Conservation (phyloP, 495 filamentous ascomycete species). For the Aspergillus hancockii region DNA sequence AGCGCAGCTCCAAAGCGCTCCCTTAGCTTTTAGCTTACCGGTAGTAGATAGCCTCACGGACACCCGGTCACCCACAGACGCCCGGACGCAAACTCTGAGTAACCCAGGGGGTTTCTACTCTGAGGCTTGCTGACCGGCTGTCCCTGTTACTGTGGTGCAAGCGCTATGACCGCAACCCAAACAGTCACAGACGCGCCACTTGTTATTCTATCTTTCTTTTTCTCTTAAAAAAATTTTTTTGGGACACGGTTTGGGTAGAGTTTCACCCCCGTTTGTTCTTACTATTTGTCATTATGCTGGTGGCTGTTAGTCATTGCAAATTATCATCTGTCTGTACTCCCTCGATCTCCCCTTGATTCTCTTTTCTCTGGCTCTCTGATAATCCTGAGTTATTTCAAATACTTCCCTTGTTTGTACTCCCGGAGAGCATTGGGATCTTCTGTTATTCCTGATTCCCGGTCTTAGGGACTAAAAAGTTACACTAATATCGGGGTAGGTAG, state of each 20-base stretch:
- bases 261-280: neutral
- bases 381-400: neutral
- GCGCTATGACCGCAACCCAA: neutral
- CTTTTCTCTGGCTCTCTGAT: neutral
- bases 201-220: neutral
- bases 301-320: neutral
- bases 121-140: neutral
- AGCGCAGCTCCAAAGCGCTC: neutral
- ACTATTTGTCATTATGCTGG: neutral
- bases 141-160: neutral
- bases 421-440: neutral
- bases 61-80: slow-evolving; percentile 22
- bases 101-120: slow-evolving; percentile 26
- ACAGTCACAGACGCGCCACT: neutral
- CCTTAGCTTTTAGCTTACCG: slow-evolving; percentile 10
- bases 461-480: neutral
- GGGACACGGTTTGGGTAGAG: neutral
- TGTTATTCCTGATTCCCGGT: neutral
- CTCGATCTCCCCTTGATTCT: neutral
- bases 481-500: slow-evolving; percentile 8
- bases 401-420: slow-evolving; percentile 5
- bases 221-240: neutral
- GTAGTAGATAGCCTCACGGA: slow-evolving; percentile 22
- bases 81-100: slow-evolving; percentile 28
- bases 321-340: slow-evolving; percentile 1